Conservation (phyloP, 331 rosid species). For the Phaseolus coccineus region DNA sequence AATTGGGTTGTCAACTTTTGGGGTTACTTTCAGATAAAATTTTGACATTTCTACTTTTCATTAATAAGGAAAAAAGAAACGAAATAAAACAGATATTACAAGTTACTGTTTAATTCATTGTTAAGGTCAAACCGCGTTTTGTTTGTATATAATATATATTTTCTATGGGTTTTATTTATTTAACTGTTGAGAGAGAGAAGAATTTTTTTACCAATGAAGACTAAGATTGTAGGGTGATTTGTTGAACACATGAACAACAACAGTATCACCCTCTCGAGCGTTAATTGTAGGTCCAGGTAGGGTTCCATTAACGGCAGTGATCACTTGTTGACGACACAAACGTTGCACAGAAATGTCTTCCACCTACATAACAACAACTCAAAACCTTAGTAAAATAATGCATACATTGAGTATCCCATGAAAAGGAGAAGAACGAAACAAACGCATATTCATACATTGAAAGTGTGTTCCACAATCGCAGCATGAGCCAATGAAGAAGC, state of each 20-base stretch:
- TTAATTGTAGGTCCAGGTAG: constrained; percentile 66
- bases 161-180: too few species aligned
- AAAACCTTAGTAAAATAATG: neutral
- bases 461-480: constrained; percentile 64
- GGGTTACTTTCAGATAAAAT: neutral
- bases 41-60: neutral
- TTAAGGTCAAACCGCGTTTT: neutral
- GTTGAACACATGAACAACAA: constrained; percentile 56
- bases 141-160: neutral
- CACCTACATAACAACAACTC: constrained; percentile 49
- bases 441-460: constrained; percentile 44
- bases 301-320: constrained; percentile 58
- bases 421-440: neutral
- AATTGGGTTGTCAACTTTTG: neutral
- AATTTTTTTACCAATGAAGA: constrained; percentile 60
- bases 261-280: constrained; percentile 64
- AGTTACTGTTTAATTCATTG: neutral
- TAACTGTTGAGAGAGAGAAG: neutral
- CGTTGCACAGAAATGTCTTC: constrained; percentile 45
- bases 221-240: constrained; percentile 60
- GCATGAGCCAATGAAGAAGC: constrained; percentile 65
- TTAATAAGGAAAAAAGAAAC: neutral
- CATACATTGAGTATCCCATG: neutral
- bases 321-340: constrained; percentile 57
- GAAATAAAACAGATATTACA: neutral